Base-by-base conservation (phyloP, 2,329 filamentous ascomycete genomes). In the Chrysosporium keratinophilum region DNA sequence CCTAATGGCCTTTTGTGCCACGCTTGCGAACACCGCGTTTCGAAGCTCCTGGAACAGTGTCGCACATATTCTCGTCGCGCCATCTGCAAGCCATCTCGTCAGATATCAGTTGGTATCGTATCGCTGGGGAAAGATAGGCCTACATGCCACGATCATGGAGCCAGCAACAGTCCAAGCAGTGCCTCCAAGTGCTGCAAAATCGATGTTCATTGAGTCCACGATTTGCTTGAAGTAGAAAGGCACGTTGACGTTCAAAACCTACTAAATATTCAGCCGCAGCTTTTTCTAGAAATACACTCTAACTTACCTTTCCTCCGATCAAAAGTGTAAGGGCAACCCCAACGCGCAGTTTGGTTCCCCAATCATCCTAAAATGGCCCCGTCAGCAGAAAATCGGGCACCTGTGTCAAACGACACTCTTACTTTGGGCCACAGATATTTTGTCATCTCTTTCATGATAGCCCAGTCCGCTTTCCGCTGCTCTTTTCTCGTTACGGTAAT, bases 161-260 rank as follows among this genome's bases (percentile, higher is more conserved):
- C 93, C 91, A 10, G 89, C 93, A 6, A 95, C 84, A 0, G 88
- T 89, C 50, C 84, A 87, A 28, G 88, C 90, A 0, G 89, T 95
- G 6, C 89, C 90, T n/a, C 89, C 91, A 5, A 87, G 74, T 14
- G 85, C 78, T n/a, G 81, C 79, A 66, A 95, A 84, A 69, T 98
- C 93, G 61, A 98, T 80, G 68, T 98, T 98, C 88, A 98, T 95
- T 17, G 88, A 83, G 69, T 98, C 94, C 41, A 98, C 88, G 59
- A 98, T 97, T 69, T 76, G 90, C 76, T 97, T 97, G 76, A 98
- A 98, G 76, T 96, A 98, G 68, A 98, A 98, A 0, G 93, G 93
- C 45, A 98, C 88, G 74, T 98, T 89, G 14, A 98, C 93, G 69
- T 97, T 98, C 64, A 98, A 76, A 47, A 95, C 69, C 78, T 77